phyloP scores from a whole-genome alignment of 2,329 filamentous ascomycete genomes.

The Colletotrichum higginsianum region DNA sequence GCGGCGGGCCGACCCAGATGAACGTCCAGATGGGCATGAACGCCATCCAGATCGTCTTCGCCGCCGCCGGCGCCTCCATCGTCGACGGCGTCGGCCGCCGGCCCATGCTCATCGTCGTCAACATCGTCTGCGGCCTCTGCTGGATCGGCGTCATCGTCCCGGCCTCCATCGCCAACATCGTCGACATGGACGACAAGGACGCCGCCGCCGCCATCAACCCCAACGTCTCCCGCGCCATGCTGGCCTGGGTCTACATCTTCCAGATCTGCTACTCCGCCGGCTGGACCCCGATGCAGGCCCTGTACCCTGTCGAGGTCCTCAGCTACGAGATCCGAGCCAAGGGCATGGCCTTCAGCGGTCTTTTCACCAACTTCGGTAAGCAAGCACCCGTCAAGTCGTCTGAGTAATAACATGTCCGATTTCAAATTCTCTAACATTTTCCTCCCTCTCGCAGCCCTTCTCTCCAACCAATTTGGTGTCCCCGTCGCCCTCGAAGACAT shows the following conservation, averaged over 20 bases:
- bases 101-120: slow-evolving; percentile 63
- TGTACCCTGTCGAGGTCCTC: slow-evolving; percentile 69
- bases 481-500: slow-evolving; percentile 65
- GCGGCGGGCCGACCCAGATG: slow-evolving; percentile 53
- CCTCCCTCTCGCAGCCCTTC: slow-evolving; percentile 51
- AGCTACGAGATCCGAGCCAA: slow-evolving; percentile 69
- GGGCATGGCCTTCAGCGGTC: slow-evolving; percentile 64
- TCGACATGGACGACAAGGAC: slow-evolving; percentile 46
- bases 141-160: slow-evolving; percentile 65
- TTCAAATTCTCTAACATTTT: too few relatives aligned
- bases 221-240: slow-evolving; percentile 58
- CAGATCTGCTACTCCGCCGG: slow-evolving; percentile 65
- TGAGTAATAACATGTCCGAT: too few relatives aligned
- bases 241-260: slow-evolving; percentile 68
- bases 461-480: slow-evolving; percentile 63
- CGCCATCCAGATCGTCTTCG: slow-evolving; percentile 63
- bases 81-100: slow-evolving; percentile 67
- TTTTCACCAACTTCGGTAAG: slow-evolving; percentile 29
- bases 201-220: slow-evolving; percentile 41
- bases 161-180: slow-evolving; percentile 54
- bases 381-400: background rate
- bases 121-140: slow-evolving; percentile 61
- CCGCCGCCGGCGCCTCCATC: slow-evolving; percentile 62
- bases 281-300: slow-evolving; percentile 53
- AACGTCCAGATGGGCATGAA: slow-evolving; percentile 66